These are phyloP conservation scores for Sherardia arvensis DNA, from an alignment of 257 asterid species.

Conservation along the genomic window DNA sequence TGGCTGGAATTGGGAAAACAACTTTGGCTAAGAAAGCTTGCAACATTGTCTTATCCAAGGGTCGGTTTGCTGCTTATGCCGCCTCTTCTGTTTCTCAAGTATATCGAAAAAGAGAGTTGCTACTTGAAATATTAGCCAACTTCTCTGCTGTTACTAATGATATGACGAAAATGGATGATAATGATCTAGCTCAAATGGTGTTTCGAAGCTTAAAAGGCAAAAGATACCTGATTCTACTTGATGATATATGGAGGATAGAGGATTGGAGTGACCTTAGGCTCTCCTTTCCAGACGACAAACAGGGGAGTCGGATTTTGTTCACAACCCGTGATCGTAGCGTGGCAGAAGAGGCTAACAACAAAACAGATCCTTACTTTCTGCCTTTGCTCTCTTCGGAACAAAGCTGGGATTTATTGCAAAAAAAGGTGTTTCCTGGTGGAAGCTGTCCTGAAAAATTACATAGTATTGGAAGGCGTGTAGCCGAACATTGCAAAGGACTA, in stretches of 20 bases:
- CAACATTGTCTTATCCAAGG: neutral
- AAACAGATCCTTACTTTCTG: neutral
- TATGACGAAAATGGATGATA: neutral
- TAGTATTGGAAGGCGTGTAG: neutral
- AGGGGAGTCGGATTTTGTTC: neutral
- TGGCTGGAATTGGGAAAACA: constrained; percentile 7
- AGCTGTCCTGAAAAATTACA: neutral
- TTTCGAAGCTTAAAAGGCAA: neutral
- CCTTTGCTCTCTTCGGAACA: neutral
- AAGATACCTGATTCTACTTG: neutral
- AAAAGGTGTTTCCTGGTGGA: neutral
- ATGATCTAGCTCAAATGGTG: neutral
- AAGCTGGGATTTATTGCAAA: neutral
- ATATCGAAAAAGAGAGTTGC: neutral
- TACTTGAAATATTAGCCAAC: neutral
- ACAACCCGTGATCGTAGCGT: neutral
- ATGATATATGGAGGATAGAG: neutral
- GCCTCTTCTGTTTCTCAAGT: neutral
- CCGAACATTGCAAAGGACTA: neutral
- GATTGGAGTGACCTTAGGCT: neutral
- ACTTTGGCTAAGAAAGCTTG: neutral
- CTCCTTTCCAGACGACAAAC: neutral
- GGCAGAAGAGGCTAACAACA: neutral
- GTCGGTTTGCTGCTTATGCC: neutral
- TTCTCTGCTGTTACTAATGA: neutral